Base-by-base conservation (phyloP, 129 eudicot genomes). In the Ambrosia artemisiifolia region DNA sequence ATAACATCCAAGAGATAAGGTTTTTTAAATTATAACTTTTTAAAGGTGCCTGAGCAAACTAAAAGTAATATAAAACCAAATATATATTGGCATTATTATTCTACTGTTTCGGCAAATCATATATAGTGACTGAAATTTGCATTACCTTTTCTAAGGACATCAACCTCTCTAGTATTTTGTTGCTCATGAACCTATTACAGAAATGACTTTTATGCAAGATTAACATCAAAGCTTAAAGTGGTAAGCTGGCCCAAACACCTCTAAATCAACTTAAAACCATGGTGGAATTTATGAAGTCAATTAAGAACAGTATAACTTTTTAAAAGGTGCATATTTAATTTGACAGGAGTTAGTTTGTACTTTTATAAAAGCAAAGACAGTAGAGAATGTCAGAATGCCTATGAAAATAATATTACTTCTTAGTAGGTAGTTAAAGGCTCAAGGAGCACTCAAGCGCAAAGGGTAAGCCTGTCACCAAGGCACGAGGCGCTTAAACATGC, bases 101-200 rank as follows among this genome's bases (percentile, higher is more conserved):
- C 20, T 13, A 30, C 46, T 7, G 3, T 30, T 30, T 6, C 14
- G 8, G 30, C 30, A n/a, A n/a, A n/a, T n/a, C n/a, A n/a, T n/a
- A n/a, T n/a, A n/a, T n/a, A n/a, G n/a, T n/a, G n/a, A n/a, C n/a
- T n/a, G n/a, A n/a, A n/a, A n/a, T 32, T 24, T 56, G 32, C 33
- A 46, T 18, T 71, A 43, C 76, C 76, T 56, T 57, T 57, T 59
- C 57, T 71, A 28, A 71, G 67, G 43, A 57, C 11, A 71, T 42
- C 67, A 43, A 20, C 34, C 57, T 71, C 57, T 9, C 67, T 33
- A 2, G 76, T 59, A 57, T 70, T 14, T 43, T 71, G 76, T 30
- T 59, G 67, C 76, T 57, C 67, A 57, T 57, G 76, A 57, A 57
- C 76, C 76, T 57, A 59, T 43, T 42, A 71, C 67, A 71, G 24